Percentiles rank a stretch among this genome's conserved stretches.
Evolutionary conservation across 2,329 filamentous ascomycete genomes (phyloP).

Genomic region (Fusarium sp.): DNA sequence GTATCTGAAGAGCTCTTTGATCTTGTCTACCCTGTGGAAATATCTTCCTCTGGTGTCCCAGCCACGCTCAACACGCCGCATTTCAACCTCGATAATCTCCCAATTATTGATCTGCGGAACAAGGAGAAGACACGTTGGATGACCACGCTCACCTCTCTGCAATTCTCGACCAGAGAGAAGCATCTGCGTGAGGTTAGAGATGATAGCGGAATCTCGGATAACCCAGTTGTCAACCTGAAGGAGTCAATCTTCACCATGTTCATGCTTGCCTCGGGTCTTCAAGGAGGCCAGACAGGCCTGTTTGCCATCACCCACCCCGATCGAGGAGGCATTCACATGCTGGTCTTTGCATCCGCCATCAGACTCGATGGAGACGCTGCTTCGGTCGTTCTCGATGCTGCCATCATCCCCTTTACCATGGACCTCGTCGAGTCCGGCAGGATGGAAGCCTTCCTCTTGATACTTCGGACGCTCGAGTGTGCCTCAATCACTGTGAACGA

Average conservation of each 20-base stretch:
- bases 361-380: constrained; percentile 57
- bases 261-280: constrained; percentile 58
- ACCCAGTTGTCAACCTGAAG: constrained; percentile 59
- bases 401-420: constrained; percentile 57
- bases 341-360: constrained; percentile 56
- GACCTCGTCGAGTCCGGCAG: constrained; percentile 47
- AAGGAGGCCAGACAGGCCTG: constrained; percentile 58
- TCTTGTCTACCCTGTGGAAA: constrained; percentile 53
- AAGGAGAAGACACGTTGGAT: constrained; percentile 54
- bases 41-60: constrained; percentile 47
- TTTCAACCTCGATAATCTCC: constrained; percentile 59
- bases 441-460: constrained; percentile 54
- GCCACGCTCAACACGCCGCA: constrained; percentile 54
- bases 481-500: constrained; percentile 59
- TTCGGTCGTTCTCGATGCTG: constrained; percentile 60
- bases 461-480: constrained; percentile 52
- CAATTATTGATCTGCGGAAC: constrained; percentile 54
- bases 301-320: constrained; percentile 56
- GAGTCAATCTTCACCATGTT: constrained; percentile 62
- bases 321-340: constrained; percentile 54
- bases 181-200: constrained; percentile 46
- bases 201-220: constrained; percentile 39
- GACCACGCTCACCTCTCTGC: constrained; percentile 51
- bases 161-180: constrained; percentile 58
- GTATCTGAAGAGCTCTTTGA: constrained; percentile 42